Conservation (phyloP, 768 basidiomycete species). For the Cyclocybe cylindracea region DNA sequence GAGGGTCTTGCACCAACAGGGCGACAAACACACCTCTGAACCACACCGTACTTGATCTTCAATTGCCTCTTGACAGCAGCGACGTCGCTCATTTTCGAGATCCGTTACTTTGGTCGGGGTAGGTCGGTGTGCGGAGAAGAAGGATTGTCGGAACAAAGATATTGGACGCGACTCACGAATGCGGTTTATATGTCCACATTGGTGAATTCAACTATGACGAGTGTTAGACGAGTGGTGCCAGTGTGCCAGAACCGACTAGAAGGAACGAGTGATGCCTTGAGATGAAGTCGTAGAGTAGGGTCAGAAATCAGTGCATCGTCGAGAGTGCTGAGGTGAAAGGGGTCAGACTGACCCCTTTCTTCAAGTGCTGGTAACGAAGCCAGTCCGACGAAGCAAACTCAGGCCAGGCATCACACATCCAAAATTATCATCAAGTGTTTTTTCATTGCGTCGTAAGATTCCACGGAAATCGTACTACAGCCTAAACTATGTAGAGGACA, state of each 20-base stretch:
- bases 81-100: conserved; percentile 47
- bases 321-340: too few relatives aligned
- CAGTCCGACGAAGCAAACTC: too few relatives aligned
- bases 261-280: too few relatives aligned
- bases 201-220: too few relatives aligned
- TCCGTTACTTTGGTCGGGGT: conserved; percentile 1
- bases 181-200: neutral
- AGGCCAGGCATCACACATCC: too few relatives aligned
- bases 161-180: too few relatives aligned
- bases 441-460: conserved; percentile 44
- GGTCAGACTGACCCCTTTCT: too few relatives aligned
- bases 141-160: neutral
- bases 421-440: neutral
- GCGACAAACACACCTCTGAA: conserved; percentile 53
- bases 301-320: too few relatives aligned
- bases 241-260: too few relatives aligned
- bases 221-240: too few relatives aligned
- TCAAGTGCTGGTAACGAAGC: too few relatives aligned
- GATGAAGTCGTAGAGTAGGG: too few relatives aligned
- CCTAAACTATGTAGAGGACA: conserved; percentile 35
- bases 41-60: conserved; percentile 72
- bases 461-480: conserved; percentile 48
- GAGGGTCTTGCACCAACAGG: conserved; percentile 5
- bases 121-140: neutral
- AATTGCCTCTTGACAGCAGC: conserved; percentile 62